These are phyloP conservation scores for Primulina eburnea DNA, from an alignment of 257 asterid genomes.

Conservation along the genomic window DNA sequence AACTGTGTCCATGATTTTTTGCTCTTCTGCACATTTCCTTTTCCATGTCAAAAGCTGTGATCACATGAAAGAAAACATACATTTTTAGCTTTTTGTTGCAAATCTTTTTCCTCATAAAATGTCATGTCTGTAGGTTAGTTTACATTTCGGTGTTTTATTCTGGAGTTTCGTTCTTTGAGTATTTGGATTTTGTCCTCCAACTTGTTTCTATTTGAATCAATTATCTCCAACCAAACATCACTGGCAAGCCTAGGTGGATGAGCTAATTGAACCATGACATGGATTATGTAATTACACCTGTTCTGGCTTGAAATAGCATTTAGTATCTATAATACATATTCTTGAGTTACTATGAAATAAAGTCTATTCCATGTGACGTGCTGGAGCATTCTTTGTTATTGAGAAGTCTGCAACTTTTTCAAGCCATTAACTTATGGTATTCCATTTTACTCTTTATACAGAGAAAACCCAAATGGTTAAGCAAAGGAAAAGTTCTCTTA, in stretches of 20 bases:
- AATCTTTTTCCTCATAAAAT: slow-evolving; percentile 11
- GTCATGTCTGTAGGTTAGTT: not conserved
- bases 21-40: not conserved
- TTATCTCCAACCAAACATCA: not conserved
- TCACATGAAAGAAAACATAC: not conserved
- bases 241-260: not conserved
- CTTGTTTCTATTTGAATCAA: not conserved
- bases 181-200: not conserved
- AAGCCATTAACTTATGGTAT: slow-evolving; percentile 18
- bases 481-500: slow-evolving; percentile 55
- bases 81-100: not conserved
- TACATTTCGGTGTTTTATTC: not conserved
- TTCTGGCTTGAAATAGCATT: not conserved
- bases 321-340: not conserved
- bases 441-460: slow-evolving; percentile 29
- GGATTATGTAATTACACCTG: not conserved
- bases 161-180: not conserved
- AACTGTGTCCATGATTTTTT: not conserved
- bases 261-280: too few species aligned
- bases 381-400: slow-evolving; percentile 14
- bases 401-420: slow-evolving; percentile 10
- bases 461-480: slow-evolving; percentile 58
- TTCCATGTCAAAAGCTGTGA: not conserved
- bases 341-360: not conserved
- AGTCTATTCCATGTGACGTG: slow-evolving; percentile 17